A percentile compares a stretch with the other conserved stretches of the same genome.
Conservation (phyloP, 163 green algal species). For the Scenedesmus sp. region DNA sequence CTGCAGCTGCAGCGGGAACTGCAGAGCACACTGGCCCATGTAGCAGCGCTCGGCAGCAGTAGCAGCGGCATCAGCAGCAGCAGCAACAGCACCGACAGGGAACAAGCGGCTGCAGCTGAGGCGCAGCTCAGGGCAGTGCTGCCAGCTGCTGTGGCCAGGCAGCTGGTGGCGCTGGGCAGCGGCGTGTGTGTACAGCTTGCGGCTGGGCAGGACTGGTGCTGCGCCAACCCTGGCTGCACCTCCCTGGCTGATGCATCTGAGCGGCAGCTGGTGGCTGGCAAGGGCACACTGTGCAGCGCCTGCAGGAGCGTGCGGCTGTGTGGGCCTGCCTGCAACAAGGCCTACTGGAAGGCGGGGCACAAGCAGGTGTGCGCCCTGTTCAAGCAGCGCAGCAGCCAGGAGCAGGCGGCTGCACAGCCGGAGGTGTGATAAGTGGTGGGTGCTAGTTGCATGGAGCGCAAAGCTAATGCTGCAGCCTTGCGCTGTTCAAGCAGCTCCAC, state of each 20-base stretch:
- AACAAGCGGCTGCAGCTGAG: background rate
- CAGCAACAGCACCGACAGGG: background rate
- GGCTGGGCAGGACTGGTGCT: background rate
- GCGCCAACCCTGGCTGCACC: constrained; percentile 17
- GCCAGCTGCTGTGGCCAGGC: background rate
- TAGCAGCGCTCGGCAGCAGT: background rate
- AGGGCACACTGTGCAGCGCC: background rate
- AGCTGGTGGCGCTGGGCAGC: background rate
- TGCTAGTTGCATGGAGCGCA: background rate
- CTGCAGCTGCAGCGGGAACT: background rate
- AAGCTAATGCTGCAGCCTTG: too few species aligned
- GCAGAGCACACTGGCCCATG: background rate
- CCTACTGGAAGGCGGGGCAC: constrained; percentile 8
- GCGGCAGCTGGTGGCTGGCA: constrained; percentile 4
- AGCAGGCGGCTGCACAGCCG: background rate
- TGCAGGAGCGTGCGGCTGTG: background rate
- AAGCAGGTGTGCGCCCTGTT: constrained; percentile 3
- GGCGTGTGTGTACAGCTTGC: background rate
- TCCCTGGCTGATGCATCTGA: background rate
- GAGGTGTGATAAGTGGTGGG: background rate
- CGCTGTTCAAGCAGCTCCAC: too few species aligned
- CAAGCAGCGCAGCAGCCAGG: background rate
- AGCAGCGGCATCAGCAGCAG: background rate
- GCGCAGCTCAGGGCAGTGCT: background rate
- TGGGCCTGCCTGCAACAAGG: constrained; percentile 26